phyloP scores from a whole-genome alignment of 257 asterid genomes.

The Ophiorrhiza pumila region DNA sequence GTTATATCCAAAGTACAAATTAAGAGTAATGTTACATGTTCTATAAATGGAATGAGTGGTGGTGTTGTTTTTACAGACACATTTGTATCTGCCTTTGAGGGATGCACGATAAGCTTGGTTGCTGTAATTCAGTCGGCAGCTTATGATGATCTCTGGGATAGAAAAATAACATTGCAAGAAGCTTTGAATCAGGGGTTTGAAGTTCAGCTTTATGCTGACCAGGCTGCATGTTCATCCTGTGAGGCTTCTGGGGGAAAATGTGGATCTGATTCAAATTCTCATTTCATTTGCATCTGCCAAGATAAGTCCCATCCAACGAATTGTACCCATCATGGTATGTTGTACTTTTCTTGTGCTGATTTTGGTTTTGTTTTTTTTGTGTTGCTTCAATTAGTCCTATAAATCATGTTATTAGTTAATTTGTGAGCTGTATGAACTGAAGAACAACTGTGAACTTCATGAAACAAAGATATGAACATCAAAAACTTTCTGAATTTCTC shows the following conservation, averaged over 20 bases:
- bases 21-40: slow-evolving; percentile 6
- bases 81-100: not conserved
- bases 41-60: not conserved
- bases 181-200: slow-evolving; percentile 21
- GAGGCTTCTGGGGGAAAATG: slow-evolving; percentile 24
- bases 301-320: slow-evolving; percentile 5
- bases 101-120: not conserved
- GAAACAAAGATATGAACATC: no score
- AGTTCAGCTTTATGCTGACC: slow-evolving; percentile 12
- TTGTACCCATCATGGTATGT: slow-evolving; percentile 1
- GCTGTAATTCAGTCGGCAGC: slow-evolving; percentile 15
- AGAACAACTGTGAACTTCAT: no score
- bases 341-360: not conserved
- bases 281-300: slow-evolving; percentile 15
- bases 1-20: slow-evolving; percentile 4
- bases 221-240: slow-evolving; percentile 14
- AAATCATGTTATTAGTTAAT: no score
- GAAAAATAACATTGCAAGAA: slow-evolving; percentile 4
- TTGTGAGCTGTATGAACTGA: no score
- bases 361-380: not conserved
- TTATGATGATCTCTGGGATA: slow-evolving; percentile 9
- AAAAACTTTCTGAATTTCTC: no score
- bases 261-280: not conserved
- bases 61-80: slow-evolving; percentile 13
- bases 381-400: not conserved